Conservation (phyloP, 2,329 filamentous ascomycete species). For the Xylaria sp. region DNA sequence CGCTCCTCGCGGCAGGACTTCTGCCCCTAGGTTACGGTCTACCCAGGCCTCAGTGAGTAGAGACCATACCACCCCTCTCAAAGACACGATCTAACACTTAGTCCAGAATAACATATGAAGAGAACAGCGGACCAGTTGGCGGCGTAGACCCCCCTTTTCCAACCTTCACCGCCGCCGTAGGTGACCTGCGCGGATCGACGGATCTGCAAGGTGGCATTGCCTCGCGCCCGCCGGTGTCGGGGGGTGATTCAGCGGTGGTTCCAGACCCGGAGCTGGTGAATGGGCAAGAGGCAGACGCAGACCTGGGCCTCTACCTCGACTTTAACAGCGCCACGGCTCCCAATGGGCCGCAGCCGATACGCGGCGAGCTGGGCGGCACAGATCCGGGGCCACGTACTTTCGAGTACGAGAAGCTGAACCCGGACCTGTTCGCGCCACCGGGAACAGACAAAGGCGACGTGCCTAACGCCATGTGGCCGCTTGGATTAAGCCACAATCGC, state of each 20-base stretch:
- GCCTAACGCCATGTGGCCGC: constrained; percentile 62
- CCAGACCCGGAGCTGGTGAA: constrained; percentile 55
- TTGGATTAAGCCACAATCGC: constrained; percentile 62
- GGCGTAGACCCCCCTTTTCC: constrained; percentile 54
- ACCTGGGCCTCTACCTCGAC: constrained; percentile 64
- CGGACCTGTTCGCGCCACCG: constrained; percentile 64
- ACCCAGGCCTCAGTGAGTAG: constrained; percentile 36
- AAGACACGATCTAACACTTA: constrained; percentile 24
- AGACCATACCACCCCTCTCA: not conserved
- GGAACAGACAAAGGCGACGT: constrained; percentile 62
- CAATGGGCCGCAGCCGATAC: constrained; percentile 61
- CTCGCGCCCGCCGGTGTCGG: constrained; percentile 50
- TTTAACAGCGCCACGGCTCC: constrained; percentile 58
- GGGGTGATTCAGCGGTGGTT: constrained; percentile 54
- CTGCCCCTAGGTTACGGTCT: constrained; percentile 32
- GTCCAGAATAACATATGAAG: constrained; percentile 54
- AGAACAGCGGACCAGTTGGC: constrained; percentile 55
- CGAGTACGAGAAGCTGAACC: constrained; percentile 63
- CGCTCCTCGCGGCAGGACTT: constrained; percentile 33
- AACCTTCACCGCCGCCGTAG: constrained; percentile 51
- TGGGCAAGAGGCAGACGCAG: constrained; percentile 61
- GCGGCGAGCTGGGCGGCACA: constrained; percentile 60
- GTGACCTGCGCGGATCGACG: constrained; percentile 54
- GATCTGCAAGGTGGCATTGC: constrained; percentile 55
- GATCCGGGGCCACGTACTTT: constrained; percentile 64